Base-by-base conservation (phyloP, 2,329 filamentous ascomycete species). In the Metarhizium sp. region DNA sequence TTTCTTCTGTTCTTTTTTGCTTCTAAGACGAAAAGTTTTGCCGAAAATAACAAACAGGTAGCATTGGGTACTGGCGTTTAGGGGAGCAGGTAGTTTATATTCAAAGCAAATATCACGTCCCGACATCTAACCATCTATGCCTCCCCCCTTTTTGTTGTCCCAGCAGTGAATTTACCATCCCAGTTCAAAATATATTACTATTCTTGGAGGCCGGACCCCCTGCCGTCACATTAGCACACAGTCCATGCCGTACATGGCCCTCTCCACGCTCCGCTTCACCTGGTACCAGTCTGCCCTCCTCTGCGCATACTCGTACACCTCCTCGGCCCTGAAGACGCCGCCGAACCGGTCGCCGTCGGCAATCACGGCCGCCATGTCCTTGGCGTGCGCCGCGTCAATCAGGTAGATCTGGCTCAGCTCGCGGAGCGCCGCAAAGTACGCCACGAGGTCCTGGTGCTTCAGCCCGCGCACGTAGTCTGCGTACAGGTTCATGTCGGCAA, bases 261-360 rank as follows among this genome's bases (percentile, higher is more conserved):
- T 87, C 76, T 99, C 94, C 6, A 99, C 94, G 59, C 91, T 84
- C 60, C 82, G 84, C 74, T 87, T 88, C 11, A 99, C 90, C 63
- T 87, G 80, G 68, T 94, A 96, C 94, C 94, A 99, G 73, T 99
- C 94, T 51, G 92, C 92, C 62, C 94, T 78, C 61, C 94, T 78
- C 72, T 96, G 91, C 1, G 92, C 94, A 74, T 95, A 99, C 75
- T 97, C 92, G 65, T 96, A 96, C 3, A 97, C 94, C 75, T 99
- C 94, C 70, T 99, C 94, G 0, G 92, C 90, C 20, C 92, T 81
- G 66, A 97, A 96, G 51, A 99, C 88, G 13, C 94, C 94, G 30
- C 88, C 82, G 68, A 97, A 99, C 2, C 92, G 82, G 66, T 92
- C 88, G 1, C 83, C 85, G 67, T 99, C 94, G 0, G 94, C 92